phyloP scores from a whole-genome alignment of 139 green algal genomes.

The Diplosphaera chodatii region DNA sequence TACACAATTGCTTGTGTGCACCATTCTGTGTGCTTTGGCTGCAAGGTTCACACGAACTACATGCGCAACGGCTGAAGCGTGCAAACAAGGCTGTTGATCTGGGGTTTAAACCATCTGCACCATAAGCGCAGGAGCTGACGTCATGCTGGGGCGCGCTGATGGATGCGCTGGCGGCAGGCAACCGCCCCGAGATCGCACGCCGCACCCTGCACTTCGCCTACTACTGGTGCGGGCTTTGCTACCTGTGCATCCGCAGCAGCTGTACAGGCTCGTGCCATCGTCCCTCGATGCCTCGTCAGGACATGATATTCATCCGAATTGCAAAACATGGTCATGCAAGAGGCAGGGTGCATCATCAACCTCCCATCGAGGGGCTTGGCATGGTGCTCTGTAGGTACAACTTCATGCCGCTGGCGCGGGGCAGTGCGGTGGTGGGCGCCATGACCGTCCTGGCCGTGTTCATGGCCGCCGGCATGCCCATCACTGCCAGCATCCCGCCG shows the following conservation, averaged over 20 bases:
- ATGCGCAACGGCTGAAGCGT: too few relatives aligned
- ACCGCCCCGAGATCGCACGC: constrained; percentile 11
- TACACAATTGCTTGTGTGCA: too few relatives aligned
- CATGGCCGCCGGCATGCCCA: constrained; percentile 72
- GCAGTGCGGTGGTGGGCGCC: constrained; percentile 80
- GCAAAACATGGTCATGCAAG: too few relatives aligned
- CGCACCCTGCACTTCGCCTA: constrained; percentile 47
- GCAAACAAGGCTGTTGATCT: too few relatives aligned
- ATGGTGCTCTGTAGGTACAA: constrained; percentile 71
- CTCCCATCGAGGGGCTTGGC: background rate
- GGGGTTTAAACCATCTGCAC: background rate
- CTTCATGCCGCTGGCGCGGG: constrained; percentile 92
- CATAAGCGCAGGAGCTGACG: constrained; percentile 49
- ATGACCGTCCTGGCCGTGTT: constrained; percentile 76
- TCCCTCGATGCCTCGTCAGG: too few relatives aligned
- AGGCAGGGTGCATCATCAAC: too few relatives aligned
- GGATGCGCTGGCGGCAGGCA: constrained; percentile 25
- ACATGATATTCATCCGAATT: too few relatives aligned
- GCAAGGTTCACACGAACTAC: too few relatives aligned
- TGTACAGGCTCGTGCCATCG: too few relatives aligned
- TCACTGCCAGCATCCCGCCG: constrained; percentile 64
- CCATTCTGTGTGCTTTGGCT: too few relatives aligned
- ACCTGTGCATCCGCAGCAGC: too few relatives aligned
- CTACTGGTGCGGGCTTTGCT: constrained; percentile 40
- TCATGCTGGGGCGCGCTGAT: constrained; percentile 58